These are phyloP conservation scores for Trichoderma aggressivum DNA, from an alignment of 2,329 filamentous ascomycete species.

Conservation along the genomic window DNA sequence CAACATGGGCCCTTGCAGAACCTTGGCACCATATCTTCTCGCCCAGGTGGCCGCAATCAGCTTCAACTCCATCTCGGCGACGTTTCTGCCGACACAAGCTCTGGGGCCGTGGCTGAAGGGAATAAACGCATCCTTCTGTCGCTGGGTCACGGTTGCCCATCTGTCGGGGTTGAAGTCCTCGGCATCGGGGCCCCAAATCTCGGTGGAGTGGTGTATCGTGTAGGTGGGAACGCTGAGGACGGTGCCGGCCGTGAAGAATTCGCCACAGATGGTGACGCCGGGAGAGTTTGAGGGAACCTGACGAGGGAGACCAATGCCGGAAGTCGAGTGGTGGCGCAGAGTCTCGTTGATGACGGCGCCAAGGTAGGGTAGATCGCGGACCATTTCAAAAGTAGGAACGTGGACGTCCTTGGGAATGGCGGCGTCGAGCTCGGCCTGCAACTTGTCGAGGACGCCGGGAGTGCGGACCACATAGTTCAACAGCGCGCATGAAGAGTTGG, in stretches of 20 bases:
- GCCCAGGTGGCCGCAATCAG: conserved; percentile 70
- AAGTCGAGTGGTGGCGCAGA: conserved; percentile 82
- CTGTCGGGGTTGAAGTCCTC: conserved; percentile 72
- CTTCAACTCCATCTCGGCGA: conserved; percentile 86
- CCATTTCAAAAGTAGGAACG: conserved; percentile 68
- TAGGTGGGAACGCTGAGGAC: conserved; percentile 78
- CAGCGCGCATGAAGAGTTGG: conserved; percentile 77
- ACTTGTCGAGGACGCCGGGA: conserved; percentile 65
- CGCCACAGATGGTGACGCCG: conserved; percentile 62
- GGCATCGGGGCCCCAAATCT: conserved; percentile 70
- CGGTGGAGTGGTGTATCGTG: conserved; percentile 71
- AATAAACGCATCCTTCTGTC: conserved; percentile 71
- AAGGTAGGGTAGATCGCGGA: conserved; percentile 74
- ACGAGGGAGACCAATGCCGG: conserved; percentile 78
- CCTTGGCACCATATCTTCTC: conserved; percentile 46
- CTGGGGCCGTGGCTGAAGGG: conserved; percentile 70
- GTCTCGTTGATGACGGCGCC: conserved; percentile 76
- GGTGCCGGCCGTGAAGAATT: conserved; percentile 70
- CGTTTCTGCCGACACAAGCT: conserved; percentile 73
- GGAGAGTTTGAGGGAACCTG: conserved; percentile 61
- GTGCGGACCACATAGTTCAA: conserved; percentile 72
- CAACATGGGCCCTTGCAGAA: conserved; percentile 61
- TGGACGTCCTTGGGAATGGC: conserved; percentile 58
- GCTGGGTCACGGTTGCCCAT: conserved; percentile 60
- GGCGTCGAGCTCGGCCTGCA: conserved; percentile 73